Base-by-base conservation (phyloP, 2,329 filamentous ascomycete genomes). In the Aspergillus niger region DNA sequence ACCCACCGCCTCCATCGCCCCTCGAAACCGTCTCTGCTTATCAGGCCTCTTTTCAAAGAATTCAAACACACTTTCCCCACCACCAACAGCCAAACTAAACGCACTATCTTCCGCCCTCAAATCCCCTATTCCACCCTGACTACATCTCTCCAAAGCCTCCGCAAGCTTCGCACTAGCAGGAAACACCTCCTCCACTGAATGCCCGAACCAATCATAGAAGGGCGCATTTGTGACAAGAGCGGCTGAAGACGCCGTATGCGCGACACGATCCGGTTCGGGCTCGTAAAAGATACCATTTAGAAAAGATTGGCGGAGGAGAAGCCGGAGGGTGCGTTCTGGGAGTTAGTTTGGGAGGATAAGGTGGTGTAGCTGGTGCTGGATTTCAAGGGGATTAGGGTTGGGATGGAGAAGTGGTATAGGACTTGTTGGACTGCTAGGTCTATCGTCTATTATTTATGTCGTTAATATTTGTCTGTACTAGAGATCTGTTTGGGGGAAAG, bases 1-100 rank as follows among this genome's bases (percentile, higher is more conserved):
- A 7, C 57, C 44, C 3, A 44, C 51, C 8, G 41, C 57, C 32
- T 55, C 24, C 57, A 59, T 59, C 4, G 56, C 56, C 1, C 56
- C 56, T 2, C 26, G 17, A 15, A 59, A 59, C 15, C 52, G 13
- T 22, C 47, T 55, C 48, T 50, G 48, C 7, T 48, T 32, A 5
- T 53, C 48, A 4, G 56, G 56, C 3, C 52, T 24, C 13, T 36
- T 44, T 8, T 50, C 56, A 8, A 51, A 43, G 28, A 58, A 58
- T 7, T 50, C 56, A 43, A 51, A 58, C 4, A 58, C 44, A 8
- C 36, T 17, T 10, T 58, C 47, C 1, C 36, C 22, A 3, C 3
- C 13, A n/a, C 51, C 51, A n/a, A 58, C 44, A 13, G 56, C 56
- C 22, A 53, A 8, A 3, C 55, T 50, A 13, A 58, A 58, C 5